These are phyloP conservation scores for Sisymbrium irio DNA, from an alignment of 345 rosid species.

Conservation along the genomic window DNA sequence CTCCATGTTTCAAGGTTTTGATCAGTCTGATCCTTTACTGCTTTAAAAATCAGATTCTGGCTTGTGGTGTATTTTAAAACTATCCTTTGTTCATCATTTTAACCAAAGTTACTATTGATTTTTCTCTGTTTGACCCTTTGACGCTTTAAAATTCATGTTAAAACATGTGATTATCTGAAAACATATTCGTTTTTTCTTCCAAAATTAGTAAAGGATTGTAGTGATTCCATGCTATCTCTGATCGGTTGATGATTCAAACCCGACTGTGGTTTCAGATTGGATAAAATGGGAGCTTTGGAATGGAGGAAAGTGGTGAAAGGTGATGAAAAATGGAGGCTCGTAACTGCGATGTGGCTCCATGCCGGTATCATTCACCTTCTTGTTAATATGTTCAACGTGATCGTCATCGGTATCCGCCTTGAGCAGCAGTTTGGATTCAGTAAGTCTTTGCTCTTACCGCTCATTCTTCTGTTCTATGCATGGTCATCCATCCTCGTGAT, in stretches of 20 bases:
- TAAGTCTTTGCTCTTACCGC: conserved; percentile 29
- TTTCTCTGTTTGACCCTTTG: neutral
- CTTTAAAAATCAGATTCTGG: neutral
- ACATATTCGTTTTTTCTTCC: too few species aligned
- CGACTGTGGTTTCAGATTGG: conserved; percentile 48
- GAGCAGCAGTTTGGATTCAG: conserved; percentile 93
- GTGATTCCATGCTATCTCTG: neutral
- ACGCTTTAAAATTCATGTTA: neutral
- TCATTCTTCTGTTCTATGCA: neutral
- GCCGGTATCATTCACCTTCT: conserved; percentile 87
- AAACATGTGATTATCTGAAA: neutral
- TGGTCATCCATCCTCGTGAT: neutral
- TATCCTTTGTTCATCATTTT: neutral
- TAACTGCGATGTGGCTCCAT: conserved; percentile 83
- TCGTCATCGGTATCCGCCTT: conserved; percentile 78
- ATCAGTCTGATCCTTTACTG: neutral
- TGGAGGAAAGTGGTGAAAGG: conserved; percentile 62
- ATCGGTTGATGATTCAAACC: neutral
- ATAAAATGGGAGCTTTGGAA: conserved; percentile 72
- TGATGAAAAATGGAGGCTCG: conserved; percentile 85
- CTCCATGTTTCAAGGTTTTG: neutral
- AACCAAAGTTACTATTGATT: neutral
- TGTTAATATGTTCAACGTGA: conserved; percentile 67
- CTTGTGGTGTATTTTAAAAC: neutral
- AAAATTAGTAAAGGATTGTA: neutral